Percentiles rank a stretch among this genome's conserved stretches.
These are phyloP conservation scores for Acanthochlamys bracteata DNA, from an alignment of 106 monocot species.

Conservation along the genomic window DNA sequence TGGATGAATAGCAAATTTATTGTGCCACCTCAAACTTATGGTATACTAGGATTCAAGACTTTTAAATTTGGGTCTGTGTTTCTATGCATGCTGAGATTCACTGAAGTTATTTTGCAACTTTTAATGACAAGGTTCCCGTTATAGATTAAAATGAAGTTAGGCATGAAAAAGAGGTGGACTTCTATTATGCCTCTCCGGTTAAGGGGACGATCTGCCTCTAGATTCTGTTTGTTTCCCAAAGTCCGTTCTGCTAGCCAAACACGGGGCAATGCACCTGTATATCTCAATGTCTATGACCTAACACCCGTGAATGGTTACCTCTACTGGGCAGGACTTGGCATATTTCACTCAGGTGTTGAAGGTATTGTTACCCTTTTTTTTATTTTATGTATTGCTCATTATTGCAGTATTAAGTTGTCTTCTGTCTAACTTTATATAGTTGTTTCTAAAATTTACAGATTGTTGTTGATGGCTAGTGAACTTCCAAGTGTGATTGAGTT, in stretches of 20 bases:
- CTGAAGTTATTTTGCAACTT: background rate
- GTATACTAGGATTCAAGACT: no score
- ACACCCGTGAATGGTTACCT: conserved; percentile 58
- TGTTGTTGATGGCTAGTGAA: no score
- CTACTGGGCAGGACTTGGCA: conserved; percentile 72
- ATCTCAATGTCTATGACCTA: conserved; percentile 59
- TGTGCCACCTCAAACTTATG: no score
- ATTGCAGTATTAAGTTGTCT: no score
- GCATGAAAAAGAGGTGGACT: conserved; percentile 31
- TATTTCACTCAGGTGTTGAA: conserved; percentile 71
- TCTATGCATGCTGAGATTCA: no score
- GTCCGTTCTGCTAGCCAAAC: conserved; percentile 39
- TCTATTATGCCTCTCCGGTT: conserved; percentile 25
- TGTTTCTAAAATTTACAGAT: no score
- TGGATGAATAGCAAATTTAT: no score
- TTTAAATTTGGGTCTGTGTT: no score
- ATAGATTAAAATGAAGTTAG: conserved; percentile 28
- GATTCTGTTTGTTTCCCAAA: conserved; percentile 49
- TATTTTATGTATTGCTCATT: no score
- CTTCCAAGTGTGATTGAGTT: no score
- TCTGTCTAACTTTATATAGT: no score
- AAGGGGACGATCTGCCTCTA: conserved; percentile 23
- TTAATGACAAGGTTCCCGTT: background rate
- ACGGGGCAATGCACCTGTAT: conserved; percentile 47
- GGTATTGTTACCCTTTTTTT: conserved; percentile 18